These are phyloP conservation scores for Furcasterigmium furcatum DNA, from an alignment of 2,329 filamentous ascomycete species.

Conservation along the genomic window DNA sequence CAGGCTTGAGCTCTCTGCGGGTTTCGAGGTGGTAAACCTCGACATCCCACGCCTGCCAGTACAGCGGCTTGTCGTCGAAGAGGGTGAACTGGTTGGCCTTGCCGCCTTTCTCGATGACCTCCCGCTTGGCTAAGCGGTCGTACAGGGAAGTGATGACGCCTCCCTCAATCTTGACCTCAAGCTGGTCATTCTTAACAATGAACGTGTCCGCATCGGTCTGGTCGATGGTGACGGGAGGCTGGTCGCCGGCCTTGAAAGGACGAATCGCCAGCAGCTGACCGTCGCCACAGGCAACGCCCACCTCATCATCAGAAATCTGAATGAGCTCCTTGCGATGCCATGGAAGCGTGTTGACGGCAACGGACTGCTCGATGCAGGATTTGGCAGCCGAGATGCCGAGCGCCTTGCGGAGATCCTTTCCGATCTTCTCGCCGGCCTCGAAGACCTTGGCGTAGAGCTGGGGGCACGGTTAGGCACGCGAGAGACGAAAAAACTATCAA, in stretches of 20 bases:
- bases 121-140: slow-evolving; percentile 69
- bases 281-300: slow-evolving; percentile 53
- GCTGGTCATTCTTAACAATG: slow-evolving; percentile 74
- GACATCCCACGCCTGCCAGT: slow-evolving; percentile 98
- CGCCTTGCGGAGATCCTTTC: slow-evolving; percentile 65
- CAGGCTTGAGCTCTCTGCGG: slow-evolving; percentile 68
- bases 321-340: slow-evolving; percentile 80
- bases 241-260: slow-evolving; percentile 42
- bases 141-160: slow-evolving; percentile 83
- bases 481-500: background rate
- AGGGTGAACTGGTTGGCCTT: slow-evolving; percentile 91
- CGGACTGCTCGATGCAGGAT: slow-evolving; percentile 41
- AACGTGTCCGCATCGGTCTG: slow-evolving; percentile 61
- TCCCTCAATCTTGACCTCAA: slow-evolving; percentile 66
- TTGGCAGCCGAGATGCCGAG: slow-evolving; percentile 57
- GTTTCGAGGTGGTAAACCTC: slow-evolving; percentile 94
- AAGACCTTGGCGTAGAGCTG: slow-evolving; percentile 84
- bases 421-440: slow-evolving; percentile 66
- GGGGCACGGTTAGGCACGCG: slow-evolving; percentile 24
- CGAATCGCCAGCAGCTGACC: slow-evolving; percentile 50
- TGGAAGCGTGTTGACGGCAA: slow-evolving; percentile 80
- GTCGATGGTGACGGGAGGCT: slow-evolving; percentile 48
- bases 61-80: slow-evolving; percentile 95
- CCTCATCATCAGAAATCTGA: slow-evolving; percentile 51
- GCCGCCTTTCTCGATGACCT: slow-evolving; percentile 69